Evolutionary conservation across 768 basidiomycete genomes (phyloP), one percentile per base, ranked within the genome.

Genomic region (Russula dissimulans): DNA sequence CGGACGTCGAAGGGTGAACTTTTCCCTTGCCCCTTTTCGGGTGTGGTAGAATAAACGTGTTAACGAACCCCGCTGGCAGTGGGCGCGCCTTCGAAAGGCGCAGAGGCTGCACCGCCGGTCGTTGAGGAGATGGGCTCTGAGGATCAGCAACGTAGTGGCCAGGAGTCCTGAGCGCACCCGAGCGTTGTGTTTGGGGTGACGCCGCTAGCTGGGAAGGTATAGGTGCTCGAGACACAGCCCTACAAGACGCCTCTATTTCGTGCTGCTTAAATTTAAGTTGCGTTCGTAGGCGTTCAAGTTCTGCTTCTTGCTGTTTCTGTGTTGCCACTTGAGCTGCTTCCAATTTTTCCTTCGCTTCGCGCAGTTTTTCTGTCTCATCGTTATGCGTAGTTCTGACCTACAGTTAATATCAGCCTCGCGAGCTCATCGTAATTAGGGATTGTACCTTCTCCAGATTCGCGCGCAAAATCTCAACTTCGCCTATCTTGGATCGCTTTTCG

Each of bases 221-320:
- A 4, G 50, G 49, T 15, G 38, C 39, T 38, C 53, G 57, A 11
- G 22, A 11, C 3, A 14, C 47, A 12, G 45, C 36, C 51, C 18
- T 55, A 22, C 58, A 54, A 51, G 65, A 58, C 3, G 59, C 22
- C 31, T 64, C 59, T 17, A 61, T 41, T 50, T 66, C 65, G 34
- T 64, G 59, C 46, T 66, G 58, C 32, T 66, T 60, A 50, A 66
- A 66, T 17, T 54, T 17, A 5, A 65, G 63, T 34, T 66, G 65
- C 18, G 65, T 66, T 18, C 57, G 57, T 11, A 66, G 56, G 39
- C 63, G 56, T 26, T 66, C 63, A 17, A 66, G 54, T 45, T 66
- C 65, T 15, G 48, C 41, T 7, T 65, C 56, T 46, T 61, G 65
- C 39, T 45, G 17, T 34, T 26, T 46, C 53, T 59, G 56, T 14